Base-by-base conservation (phyloP, 2,329 filamentous ascomycete species). In the Penicillium brasilianum region DNA sequence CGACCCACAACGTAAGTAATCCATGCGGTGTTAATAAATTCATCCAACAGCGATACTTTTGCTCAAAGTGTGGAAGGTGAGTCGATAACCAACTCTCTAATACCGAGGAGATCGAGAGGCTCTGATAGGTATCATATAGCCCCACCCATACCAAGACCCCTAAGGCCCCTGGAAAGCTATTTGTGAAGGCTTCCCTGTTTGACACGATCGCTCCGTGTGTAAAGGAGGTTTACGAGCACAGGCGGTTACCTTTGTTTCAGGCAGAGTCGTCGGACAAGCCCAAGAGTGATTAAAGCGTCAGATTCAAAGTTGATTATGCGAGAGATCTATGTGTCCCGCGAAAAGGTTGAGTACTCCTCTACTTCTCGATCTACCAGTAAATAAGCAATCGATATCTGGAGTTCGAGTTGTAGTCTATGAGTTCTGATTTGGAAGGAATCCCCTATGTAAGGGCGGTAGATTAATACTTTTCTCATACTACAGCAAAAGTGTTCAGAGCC, bases 21-120 rank as follows among this genome's bases (percentile, higher is more conserved):
- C 5, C n/a, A 7, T 34, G 20, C 1, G 14, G n/a, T 36, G 18
- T 57, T 62, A 51, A 62, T 44, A 2, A 1, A 9, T 1, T 34
- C 14, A 13, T 13, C 1, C n/a, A 25, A 46, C n/a, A 70, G 69
- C 66, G 66, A 14, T 48, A 64, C 52, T 72, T 72, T 43, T 71
- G 69, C 36, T 66, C 66, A 0, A 59, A 46, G 20, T 72, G 65
- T 58, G 69, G 69, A 49, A 71, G 69, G 69, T 70, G 60, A n/a
- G 34, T 53, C n/a, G 32, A 60, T 9, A n/a, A n/a, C 16, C 8
- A n/a, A n/a, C 22, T 44, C 22, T 46, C 16, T 14, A 10, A 51
- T 4, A 11, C 4, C 0, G 5, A 13, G 8, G 3, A 30, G 7
- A 20, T n/a, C 14, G 9, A 36, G 14, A 22, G 6, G 2, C 3